These are phyloP conservation scores for Meyerozyma carpophila DNA, from an alignment of 1,139 yeast genomes.

Conservation along the genomic window DNA sequence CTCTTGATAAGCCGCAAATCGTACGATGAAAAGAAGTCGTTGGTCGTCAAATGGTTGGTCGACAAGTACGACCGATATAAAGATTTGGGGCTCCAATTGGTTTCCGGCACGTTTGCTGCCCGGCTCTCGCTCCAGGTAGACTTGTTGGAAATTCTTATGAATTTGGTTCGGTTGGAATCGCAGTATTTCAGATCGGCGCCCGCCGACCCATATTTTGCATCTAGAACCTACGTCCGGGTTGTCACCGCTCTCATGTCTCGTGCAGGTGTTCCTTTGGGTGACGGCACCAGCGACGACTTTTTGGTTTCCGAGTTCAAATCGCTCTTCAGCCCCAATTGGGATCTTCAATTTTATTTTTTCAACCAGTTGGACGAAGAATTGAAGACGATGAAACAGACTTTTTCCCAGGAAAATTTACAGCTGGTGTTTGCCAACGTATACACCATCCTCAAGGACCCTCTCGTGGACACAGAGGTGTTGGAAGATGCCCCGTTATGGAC, in stretches of 20 bases:
- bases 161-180: constrained; percentile 58
- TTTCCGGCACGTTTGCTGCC: constrained; percentile 26
- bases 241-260: constrained; percentile 10
- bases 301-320: constrained; percentile 57
- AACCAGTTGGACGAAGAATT: constrained; percentile 24
- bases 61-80: constrained; percentile 58
- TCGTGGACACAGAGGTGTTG: constrained; percentile 22
- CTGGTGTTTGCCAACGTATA: constrained; percentile 34
- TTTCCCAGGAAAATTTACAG: constrained; percentile 14
- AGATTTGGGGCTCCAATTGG: constrained; percentile 32
- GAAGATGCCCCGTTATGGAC: constrained; percentile 30
- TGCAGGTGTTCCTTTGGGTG: constrained; percentile 22
- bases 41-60: constrained; percentile 58
- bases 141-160: constrained; percentile 57
- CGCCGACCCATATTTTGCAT: constrained; percentile 58
- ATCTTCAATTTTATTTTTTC: constrained; percentile 62
- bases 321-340: constrained; percentile 51
- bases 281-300: constrained; percentile 49
- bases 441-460: constrained; percentile 30
- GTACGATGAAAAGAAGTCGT: constrained; percentile 39
- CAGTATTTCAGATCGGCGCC: constrained; percentile 44
- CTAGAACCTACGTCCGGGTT: constrained; percentile 43
- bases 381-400: constrained; percentile 16
- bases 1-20: constrained; percentile 35
- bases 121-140: constrained; percentile 53